A percentile compares a stretch with the other conserved stretches of the same genome.
Conservation (phyloP, 2,329 filamentous ascomycete genomes). For the Fusarium paranaense region DNA sequence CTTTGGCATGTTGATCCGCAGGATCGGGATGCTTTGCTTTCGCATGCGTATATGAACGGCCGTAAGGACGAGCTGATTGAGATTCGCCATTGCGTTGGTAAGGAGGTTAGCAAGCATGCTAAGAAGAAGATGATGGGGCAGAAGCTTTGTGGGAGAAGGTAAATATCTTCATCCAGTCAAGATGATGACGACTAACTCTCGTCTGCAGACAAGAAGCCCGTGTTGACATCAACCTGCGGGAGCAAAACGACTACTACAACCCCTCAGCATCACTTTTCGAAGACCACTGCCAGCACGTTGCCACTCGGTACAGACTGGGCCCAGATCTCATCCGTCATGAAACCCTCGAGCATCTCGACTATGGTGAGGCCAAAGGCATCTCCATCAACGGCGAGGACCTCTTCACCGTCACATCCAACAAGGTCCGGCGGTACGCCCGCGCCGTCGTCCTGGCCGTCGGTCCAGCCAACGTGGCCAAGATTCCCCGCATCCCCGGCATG, state of each 20-base stretch:
- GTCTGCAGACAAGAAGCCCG: conserved; percentile 53
- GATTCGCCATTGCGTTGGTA: conserved; percentile 80
- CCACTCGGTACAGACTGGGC: conserved; percentile 62
- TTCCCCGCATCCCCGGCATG: conserved; percentile 55
- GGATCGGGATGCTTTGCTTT: conserved; percentile 79
- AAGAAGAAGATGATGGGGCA: conserved; percentile 69
- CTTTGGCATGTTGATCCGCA: conserved; percentile 84
- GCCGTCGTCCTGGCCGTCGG: conserved; percentile 78
- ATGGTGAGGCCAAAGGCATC: conserved; percentile 59
- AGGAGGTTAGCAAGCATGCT: conserved; percentile 82
- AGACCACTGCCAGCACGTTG: conserved; percentile 70
- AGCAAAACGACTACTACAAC: conserved; percentile 77
- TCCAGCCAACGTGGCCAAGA: conserved; percentile 69
- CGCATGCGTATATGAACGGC: conserved; percentile 71
- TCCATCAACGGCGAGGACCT: conserved; percentile 63
- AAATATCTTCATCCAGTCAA: conserved; percentile 24
- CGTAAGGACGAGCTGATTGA: conserved; percentile 75
- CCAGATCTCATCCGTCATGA: conserved; percentile 70
- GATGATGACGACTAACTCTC: background rate
- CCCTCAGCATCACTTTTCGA: conserved; percentile 72
- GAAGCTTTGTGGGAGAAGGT: conserved; percentile 56
- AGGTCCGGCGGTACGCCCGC: conserved; percentile 65
- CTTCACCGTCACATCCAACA: conserved; percentile 73
- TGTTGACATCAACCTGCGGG: conserved; percentile 72
- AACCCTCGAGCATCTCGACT: conserved; percentile 70